Conservation (phyloP, 176 grass and related monocot species). For the Bromus sterilis region DNA sequence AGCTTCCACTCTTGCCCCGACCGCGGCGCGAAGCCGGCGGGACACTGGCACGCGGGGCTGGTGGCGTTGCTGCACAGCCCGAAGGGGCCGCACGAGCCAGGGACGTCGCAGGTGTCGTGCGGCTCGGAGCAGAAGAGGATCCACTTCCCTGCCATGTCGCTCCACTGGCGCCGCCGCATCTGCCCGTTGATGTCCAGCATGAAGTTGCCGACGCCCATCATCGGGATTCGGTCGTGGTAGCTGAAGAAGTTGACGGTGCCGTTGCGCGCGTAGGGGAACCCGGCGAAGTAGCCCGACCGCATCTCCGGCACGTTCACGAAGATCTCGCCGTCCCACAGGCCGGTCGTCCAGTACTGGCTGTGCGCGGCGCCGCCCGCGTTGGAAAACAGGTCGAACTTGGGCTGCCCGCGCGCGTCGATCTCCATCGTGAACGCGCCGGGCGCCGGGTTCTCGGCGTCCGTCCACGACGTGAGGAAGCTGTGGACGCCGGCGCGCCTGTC, state of each 20-base stretch:
- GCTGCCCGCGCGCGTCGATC: constrained; percentile 21
- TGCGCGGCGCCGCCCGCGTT: not conserved
- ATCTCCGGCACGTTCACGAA: constrained; percentile 60
- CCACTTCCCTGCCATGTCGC: not conserved
- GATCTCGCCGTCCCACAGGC: constrained; percentile 39
- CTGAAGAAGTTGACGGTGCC: constrained; percentile 45
- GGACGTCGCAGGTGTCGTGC: constrained; percentile 43
- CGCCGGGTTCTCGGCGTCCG: constrained; percentile 35
- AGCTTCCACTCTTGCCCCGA: constrained; percentile 12
- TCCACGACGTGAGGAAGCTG: constrained; percentile 48
- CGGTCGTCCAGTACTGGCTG: constrained; percentile 41
- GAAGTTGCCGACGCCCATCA: constrained; percentile 35
- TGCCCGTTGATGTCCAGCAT: constrained; percentile 45
- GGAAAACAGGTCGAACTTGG: constrained; percentile 27
- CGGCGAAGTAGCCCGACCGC: constrained; percentile 45
- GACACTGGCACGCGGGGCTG: constrained; percentile 37
- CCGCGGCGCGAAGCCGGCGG: constrained; percentile 28
- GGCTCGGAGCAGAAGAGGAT: constrained; percentile 37
- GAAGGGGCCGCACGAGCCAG: constrained; percentile 45
- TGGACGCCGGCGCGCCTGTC: constrained; percentile 23
- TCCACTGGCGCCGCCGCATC: constrained; percentile 47
- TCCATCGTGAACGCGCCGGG: constrained; percentile 47
- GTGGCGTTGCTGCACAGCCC: constrained; percentile 38
- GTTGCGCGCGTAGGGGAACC: constrained; percentile 33
- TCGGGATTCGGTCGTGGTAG: constrained; percentile 10